Evolutionary conservation across 768 basidiomycete species (phyloP), one percentile per base, ranked within the genome.

Genomic region (Panaeolus cyanescens): DNA sequence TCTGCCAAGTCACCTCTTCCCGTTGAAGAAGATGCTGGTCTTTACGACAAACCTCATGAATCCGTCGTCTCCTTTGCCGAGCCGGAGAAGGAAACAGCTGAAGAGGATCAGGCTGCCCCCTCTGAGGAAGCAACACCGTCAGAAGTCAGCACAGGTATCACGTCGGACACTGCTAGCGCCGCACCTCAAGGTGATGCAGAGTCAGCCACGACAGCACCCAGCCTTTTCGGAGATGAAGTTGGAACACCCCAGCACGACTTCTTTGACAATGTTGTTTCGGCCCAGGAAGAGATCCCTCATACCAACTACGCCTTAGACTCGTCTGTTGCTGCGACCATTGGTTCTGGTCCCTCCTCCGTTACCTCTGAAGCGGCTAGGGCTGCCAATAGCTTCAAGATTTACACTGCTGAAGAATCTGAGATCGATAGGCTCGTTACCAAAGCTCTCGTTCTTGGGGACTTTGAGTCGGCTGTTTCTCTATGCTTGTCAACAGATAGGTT

Each of bases 361-460:
- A 84, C 87, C 0, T 90, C 89, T 0, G 91, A 93, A 64, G 80
- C 75, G 2, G 73, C 89, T 45, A 5, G 69, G 95, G 91, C 76
- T 87, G 45, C 79, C 64, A 90, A 89, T 65, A 90, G 88, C 1
- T 99, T 99, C 83, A 88, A 83, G 74, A 96, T 99, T 64, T 96
- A 95, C 70, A 93, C 95, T 0, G 69, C 78, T 8, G 91, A 94
- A 39, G 95, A 96, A 74, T 89, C 89, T 9, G 92, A 96, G 63
- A 88, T 88, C 0, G 96, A 99, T 68, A 82, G 87, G 19, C 80
- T 99, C 15, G 83, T 99, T 65, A 97, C 96, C 1, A 93, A 93
- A 69, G 92, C 96, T 2, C 82, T 99, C 36, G 94, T 99, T 2
- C 80, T 99, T 9, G 96, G 97, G n/a, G 96, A 99, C 73, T 99